A percentile compares a stretch with the other conserved stretches of the same genome.
Evolutionary conservation across 2,329 filamentous ascomycete genomes (phyloP).

Genomic region (Nemania sp.): DNA sequence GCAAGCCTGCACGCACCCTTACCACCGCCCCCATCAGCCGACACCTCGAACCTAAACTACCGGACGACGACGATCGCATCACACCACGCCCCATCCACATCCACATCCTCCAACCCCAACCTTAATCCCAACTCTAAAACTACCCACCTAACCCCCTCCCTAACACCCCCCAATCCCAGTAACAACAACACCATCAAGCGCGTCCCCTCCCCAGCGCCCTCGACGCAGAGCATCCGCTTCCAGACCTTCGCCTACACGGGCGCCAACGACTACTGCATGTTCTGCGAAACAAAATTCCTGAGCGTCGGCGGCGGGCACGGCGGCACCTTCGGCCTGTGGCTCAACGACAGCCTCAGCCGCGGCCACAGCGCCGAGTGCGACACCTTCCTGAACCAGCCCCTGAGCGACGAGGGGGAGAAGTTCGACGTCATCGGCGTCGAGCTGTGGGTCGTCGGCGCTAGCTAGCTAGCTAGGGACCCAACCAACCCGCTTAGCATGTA

Average conservation of each 20-base stretch:
- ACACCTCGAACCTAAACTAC: slow-evolving; percentile 60
- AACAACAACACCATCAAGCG: slow-evolving; percentile 40
- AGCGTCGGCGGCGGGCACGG: slow-evolving; percentile 80
- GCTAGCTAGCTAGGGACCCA: too few species aligned
- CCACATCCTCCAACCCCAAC: not conserved
- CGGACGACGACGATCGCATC: slow-evolving; percentile 58
- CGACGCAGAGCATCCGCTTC: slow-evolving; percentile 83
- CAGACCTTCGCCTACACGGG: slow-evolving; percentile 97
- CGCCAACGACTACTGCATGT: slow-evolving; percentile 95
- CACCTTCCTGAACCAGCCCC: slow-evolving; percentile 93
- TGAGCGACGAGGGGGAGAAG: slow-evolving; percentile 92
- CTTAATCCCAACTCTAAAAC: too few species aligned
- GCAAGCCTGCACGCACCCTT: slow-evolving; percentile 75
- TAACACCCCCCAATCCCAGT: slow-evolving; percentile 35
- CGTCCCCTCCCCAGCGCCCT: slow-evolving; percentile 31
- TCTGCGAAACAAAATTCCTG: slow-evolving; percentile 87
- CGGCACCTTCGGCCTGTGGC: slow-evolving; percentile 92
- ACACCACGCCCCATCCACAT: slow-evolving; percentile 43
- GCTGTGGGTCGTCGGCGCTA: slow-evolving; percentile 85
- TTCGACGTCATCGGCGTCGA: slow-evolving; percentile 93
- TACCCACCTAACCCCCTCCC: slow-evolving; percentile 45
- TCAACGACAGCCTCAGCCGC: slow-evolving; percentile 85
- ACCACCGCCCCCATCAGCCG: slow-evolving; percentile 75
- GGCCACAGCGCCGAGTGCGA: slow-evolving; percentile 86
- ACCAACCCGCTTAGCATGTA: too few species aligned